phyloP scores from a whole-genome alignment of 805 yeast species.

The Yarrowia bubula region DNA sequence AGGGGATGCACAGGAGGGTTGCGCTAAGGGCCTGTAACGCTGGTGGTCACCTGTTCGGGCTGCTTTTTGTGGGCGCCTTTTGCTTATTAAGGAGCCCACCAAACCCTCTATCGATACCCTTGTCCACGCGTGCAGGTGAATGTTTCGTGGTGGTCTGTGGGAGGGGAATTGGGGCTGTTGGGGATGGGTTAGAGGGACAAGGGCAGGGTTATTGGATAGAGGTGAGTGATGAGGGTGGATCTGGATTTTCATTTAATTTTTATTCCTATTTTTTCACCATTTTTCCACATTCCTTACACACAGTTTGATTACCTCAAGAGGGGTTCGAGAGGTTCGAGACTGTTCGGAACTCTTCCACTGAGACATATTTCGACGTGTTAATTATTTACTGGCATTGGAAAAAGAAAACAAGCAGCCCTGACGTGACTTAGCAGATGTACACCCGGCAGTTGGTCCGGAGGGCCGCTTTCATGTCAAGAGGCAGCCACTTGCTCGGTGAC shows the following conservation, averaged over 20 bases:
- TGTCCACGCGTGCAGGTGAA: conserved; percentile 19
- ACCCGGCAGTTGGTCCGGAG: background rate
- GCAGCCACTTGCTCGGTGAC: background rate
- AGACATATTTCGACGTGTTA: background rate
- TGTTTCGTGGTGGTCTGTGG: background rate
- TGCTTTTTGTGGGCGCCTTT: background rate
- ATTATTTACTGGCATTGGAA: background rate
- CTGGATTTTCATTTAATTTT: too few species aligned
- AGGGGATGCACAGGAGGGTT: background rate
- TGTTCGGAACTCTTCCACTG: background rate
- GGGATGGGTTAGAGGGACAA: background rate
- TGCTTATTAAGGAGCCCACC: background rate
- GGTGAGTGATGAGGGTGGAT: too few species aligned
- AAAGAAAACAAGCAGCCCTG: background rate
- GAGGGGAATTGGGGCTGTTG: background rate
- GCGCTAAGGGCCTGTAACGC: background rate
- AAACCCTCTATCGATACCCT: conserved; percentile 1
- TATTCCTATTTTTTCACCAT: background rate
- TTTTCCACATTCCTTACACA: background rate
- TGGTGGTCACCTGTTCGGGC: too few species aligned
- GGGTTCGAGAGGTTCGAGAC: too few species aligned
- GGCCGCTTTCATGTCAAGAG: background rate
- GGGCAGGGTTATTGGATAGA: background rate
- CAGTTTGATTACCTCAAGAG: background rate
- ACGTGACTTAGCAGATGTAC: background rate